Percentiles rank a stretch among this genome's conserved stretches.
Evolutionary conservation across 768 basidiomycete species (phyloP).

Genomic region (Auricularia auricula-judae): DNA sequence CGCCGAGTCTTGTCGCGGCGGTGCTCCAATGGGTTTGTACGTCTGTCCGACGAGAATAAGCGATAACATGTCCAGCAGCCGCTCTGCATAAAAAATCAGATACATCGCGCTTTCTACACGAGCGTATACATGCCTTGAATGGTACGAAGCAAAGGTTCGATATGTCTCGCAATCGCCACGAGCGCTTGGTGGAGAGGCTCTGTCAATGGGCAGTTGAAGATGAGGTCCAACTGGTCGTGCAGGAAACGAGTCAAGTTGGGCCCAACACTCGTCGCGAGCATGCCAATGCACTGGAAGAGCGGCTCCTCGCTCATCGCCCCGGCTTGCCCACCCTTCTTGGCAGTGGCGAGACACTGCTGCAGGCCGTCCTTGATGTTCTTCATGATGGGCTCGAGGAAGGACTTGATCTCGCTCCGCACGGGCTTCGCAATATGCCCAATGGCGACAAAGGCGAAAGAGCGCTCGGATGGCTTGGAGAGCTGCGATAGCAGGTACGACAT

Average conservation of each 20-base stretch:
- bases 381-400: slow-evolving; percentile 89
- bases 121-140: slow-evolving; percentile 48
- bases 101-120: slow-evolving; percentile 26
- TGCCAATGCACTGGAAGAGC: slow-evolving; percentile 95
- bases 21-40: slow-evolving; percentile 84
- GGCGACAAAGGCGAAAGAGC: slow-evolving; percentile 88
- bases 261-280: slow-evolving; percentile 91
- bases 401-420: slow-evolving; percentile 90
- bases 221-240: slow-evolving; percentile 92
- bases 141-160: slow-evolving; percentile 80
- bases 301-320: slow-evolving; percentile 90
- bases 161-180: slow-evolving; percentile 71
- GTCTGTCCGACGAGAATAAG: slow-evolving; percentile 69
- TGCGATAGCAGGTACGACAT: slow-evolving; percentile 88
- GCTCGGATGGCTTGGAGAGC: slow-evolving; percentile 79
- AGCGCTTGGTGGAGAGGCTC: slow-evolving; percentile 81
- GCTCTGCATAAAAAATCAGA: slow-evolving; percentile 25
- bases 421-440: slow-evolving; percentile 91
- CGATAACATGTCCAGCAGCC: slow-evolving; percentile 78
- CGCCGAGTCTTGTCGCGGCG: slow-evolving; percentile 17
- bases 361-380: slow-evolving; percentile 80
- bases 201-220: slow-evolving; percentile 90
- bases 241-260: slow-evolving; percentile 91
- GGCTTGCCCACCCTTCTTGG: slow-evolving; percentile 32
- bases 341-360: slow-evolving; percentile 66